Conservation (phyloP, 768 basidiomycete genomes). For the Coprinopsis strossmayeri region DNA sequence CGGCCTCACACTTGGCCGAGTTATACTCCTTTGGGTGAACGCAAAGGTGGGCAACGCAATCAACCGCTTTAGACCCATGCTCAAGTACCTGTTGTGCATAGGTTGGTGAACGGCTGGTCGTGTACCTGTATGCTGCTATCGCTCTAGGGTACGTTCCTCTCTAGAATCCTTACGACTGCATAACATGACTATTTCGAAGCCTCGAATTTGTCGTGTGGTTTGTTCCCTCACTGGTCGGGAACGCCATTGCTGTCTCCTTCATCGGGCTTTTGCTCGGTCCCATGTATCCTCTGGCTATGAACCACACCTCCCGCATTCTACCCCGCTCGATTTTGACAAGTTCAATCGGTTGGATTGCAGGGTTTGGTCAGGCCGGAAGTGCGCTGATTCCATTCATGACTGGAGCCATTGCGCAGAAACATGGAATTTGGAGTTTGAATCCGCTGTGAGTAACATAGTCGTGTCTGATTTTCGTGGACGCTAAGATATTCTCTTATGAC, state of each 20-base stretch:
- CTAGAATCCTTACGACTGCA: not conserved
- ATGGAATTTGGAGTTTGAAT: conserved; percentile 55
- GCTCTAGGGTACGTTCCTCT: conserved; percentile 36
- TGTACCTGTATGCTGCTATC: conserved; percentile 46
- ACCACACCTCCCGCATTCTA: conserved; percentile 58
- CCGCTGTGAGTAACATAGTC: conserved; percentile 43
- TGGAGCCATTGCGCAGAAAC: conserved; percentile 56
- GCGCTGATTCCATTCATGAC: conserved; percentile 70
- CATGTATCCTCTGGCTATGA: conserved; percentile 71
- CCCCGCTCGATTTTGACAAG: conserved; percentile 65
- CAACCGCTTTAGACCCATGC: not conserved
- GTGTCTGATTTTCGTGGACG: not conserved
- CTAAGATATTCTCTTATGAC: not conserved
- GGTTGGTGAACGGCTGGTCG: conserved; percentile 48
- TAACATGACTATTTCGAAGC: conserved; percentile 20
- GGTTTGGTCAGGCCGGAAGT: conserved; percentile 65
- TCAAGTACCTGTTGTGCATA: not conserved
- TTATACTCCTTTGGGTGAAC: conserved; percentile 52
- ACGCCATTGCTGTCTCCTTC: conserved; percentile 57
- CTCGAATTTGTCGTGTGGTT: conserved; percentile 68
- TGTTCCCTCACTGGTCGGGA: conserved; percentile 56
- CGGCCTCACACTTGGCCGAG: conserved; percentile 52
- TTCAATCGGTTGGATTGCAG: conserved; percentile 64
- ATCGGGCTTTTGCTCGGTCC: conserved; percentile 70
- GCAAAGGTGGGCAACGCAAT: conserved; percentile 27